Evolutionary conservation across 225 moss, liverwort and hornwort species (phyloP).

Genomic region (Pseudisothecium myosuroides): DNA sequence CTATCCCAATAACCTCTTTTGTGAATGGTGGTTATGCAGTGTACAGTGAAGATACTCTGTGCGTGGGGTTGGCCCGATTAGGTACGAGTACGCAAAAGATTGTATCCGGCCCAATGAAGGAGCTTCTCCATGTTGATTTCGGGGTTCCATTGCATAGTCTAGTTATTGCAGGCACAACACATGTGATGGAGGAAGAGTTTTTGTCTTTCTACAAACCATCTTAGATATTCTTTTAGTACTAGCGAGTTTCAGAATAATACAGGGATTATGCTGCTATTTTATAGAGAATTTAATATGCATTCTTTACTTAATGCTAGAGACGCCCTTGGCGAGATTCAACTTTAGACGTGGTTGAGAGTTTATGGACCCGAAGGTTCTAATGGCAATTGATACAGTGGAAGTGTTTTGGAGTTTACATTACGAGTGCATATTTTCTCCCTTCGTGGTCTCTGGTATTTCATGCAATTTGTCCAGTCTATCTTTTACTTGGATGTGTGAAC

Average conservation of each 20-base stretch:
- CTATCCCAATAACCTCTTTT: neutral
- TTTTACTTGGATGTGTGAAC: neutral
- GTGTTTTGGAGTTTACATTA: neutral
- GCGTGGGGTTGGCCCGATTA: slow-evolving; percentile 81
- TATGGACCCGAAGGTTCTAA: neutral
- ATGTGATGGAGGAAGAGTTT: slow-evolving; percentile 95
- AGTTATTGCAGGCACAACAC: slow-evolving; percentile 70
- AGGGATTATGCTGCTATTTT: neutral
- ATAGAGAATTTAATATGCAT: neutral
- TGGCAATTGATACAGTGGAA: neutral
- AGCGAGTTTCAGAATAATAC: neutral
- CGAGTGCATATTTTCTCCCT: neutral
- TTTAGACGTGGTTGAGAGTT: neutral
- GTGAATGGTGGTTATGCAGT: slow-evolving; percentile 27
- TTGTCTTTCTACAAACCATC: slow-evolving; percentile 57
- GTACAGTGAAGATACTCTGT: slow-evolving; percentile 59
- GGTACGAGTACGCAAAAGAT: slow-evolving; percentile 84
- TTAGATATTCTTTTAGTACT: neutral
- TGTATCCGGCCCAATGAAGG: slow-evolving; percentile 68
- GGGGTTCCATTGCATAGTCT: slow-evolving; percentile 81
- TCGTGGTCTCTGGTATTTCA: neutral
- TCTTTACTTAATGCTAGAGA: neutral
- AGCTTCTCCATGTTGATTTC: slow-evolving; percentile 64
- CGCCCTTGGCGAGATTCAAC: neutral
- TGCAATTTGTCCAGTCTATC: neutral